phyloP scores from a whole-genome alignment of 2,329 filamentous ascomycete genomes.

The Pseudocercospora musae region DNA sequence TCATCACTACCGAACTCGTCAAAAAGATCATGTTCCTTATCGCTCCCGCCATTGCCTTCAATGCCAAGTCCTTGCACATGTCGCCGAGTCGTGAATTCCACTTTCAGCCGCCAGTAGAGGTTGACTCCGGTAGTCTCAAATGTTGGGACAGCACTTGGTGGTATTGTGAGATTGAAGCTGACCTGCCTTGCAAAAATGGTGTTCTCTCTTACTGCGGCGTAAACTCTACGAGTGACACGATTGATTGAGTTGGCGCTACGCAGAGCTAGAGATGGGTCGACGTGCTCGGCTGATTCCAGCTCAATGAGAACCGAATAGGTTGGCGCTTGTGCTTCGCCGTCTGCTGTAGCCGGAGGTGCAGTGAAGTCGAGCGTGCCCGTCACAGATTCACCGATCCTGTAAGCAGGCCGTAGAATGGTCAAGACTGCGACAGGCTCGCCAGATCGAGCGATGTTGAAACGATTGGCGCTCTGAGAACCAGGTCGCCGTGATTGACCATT shows the following conservation, averaged over 20 bases:
- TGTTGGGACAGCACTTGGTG: conserved; percentile 78
- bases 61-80: conserved; percentile 22
- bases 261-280: conserved; percentile 76
- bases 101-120: conserved; percentile 80
- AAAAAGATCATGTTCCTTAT: conserved; percentile 42
- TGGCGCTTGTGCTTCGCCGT: conserved; percentile 49
- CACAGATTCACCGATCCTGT: conserved; percentile 83
- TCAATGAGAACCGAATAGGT: conserved; percentile 83
- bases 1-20: conserved; percentile 38
- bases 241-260: conserved; percentile 82
- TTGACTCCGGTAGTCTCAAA: conserved; percentile 87
- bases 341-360: conserved; percentile 23
- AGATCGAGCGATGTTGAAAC: conserved; percentile 91
- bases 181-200: conserved; percentile 76
- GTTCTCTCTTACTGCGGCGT: conserved; percentile 75
- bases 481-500: conserved; percentile 37
- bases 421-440: conserved; percentile 89
- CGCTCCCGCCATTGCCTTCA: conserved; percentile 47
- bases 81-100: conserved; percentile 78
- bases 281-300: conserved; percentile 81
- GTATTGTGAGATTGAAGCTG: conserved; percentile 79
- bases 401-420: conserved; percentile 82
- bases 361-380: conserved; percentile 82
- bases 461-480: conserved; percentile 68
- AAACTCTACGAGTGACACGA: conserved; percentile 77